Evolutionary conservation across 75 land plant species (phyloP).

Genomic region (Azolla pinnata): DNA sequence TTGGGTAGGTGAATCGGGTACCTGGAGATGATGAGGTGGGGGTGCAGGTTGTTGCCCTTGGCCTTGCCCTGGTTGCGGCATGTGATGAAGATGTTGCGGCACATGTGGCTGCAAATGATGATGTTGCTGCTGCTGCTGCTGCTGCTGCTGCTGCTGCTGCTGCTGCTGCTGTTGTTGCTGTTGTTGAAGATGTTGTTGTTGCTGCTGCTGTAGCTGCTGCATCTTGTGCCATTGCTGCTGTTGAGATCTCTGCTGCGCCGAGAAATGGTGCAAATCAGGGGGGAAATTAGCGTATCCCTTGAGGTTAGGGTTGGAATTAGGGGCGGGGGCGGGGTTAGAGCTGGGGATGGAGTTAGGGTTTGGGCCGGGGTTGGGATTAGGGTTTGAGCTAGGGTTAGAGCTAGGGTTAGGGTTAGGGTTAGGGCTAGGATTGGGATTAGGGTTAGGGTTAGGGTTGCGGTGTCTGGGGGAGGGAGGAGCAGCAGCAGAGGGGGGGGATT

Average conservation of each 20-base stretch:
- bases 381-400: background rate
- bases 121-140: constrained; percentile 11
- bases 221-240: background rate
- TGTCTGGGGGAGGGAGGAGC: background rate
- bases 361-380: background rate
- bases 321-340: background rate
- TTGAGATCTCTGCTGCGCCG: background rate
- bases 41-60: background rate
- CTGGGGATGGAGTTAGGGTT: constrained; percentile 4
- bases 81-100: background rate
- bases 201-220: background rate
- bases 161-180: constrained; percentile 13
- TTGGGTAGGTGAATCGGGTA: background rate
- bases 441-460: background rate
- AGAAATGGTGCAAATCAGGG: constrained; percentile 3
- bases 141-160: background rate
- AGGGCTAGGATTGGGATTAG: background rate
- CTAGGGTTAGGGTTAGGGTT: background rate
- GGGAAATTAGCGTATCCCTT: background rate
- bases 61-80: background rate
- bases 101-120: background rate
- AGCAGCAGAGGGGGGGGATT: background rate
- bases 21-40: background rate
- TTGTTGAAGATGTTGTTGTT: constrained; percentile 2
- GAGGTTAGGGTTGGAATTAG: background rate